Base-by-base conservation (phyloP, 139 green algal species). In the Astrephomene gubernaculifera region DNA sequence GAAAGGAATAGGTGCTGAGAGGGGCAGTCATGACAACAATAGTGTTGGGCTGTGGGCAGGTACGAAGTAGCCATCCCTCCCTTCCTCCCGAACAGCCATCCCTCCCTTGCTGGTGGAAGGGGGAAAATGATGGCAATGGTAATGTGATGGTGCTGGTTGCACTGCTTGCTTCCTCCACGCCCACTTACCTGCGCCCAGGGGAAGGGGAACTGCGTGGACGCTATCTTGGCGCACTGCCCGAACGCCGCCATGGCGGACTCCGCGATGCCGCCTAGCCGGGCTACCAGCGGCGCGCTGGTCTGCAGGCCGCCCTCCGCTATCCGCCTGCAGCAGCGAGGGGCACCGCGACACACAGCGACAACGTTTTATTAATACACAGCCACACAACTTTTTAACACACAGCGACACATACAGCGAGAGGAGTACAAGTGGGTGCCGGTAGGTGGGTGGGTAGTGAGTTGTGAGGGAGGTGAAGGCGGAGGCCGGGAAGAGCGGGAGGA, bases 131-230 rank as follows among this genome's bases (percentile, higher is more conserved):
- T 25, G 49, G 49, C 49, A 57, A 57, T 25, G 17, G 49, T 57
- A 17, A 17, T 25, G 49, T 12, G 14, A 57, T 25, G 17, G 17
- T 17, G 14, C 49, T 57, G 49, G 14, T 17, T 17, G 49, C 49
- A 57, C 14, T 17, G 14, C 49, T 17, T 57, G 49, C 49, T 17
- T 17, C 49, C 49, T 12, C 19, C 6, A 24, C 57, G 31, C 57
- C 29, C 29, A 10, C 70, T 6, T 39, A 35, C 70, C 70, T 78
- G 70, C 29, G 70, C 88, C 90, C 88, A 94, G 43, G 89, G 86
- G 76, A 95, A 95, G 61, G 93, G 93, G 82, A 96, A 96, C 72
- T 93, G 92, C 38, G 90, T 96, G 74, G 94, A 81, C 35, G 81
- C 73, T 36, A 96, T 71, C 49, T 90, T 92, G 29, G 73, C 8